Conservation (phyloP, 2,329 filamentous ascomycete genomes). For the Paraphoma chrysanthemicola region DNA sequence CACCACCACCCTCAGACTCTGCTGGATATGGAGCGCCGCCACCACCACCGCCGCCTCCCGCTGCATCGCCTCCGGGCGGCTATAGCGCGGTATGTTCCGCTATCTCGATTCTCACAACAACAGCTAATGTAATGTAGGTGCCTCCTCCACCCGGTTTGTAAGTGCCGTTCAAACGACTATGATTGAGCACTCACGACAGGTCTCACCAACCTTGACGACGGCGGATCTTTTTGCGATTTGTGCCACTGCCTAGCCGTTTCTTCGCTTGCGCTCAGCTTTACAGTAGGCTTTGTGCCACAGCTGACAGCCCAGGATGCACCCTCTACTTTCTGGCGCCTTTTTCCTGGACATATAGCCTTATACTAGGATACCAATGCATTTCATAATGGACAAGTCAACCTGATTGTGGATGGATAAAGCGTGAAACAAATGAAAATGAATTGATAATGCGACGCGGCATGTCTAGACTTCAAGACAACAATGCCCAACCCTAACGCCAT, state of each 20-base stretch:
- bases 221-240: neutral
- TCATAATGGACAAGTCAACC: neutral
- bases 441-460: neutral
- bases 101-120: neutral
- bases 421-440: neutral
- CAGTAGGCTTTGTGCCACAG: neutral
- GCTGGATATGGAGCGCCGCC: slow-evolving; percentile 38
- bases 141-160: slow-evolving; percentile 45
- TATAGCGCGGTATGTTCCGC: slow-evolving; percentile 43
- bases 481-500: neutral
- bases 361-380: neutral
- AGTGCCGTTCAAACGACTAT: slow-evolving; percentile 23
- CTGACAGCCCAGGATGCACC: neutral
- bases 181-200: slow-evolving; percentile 20
- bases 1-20: slow-evolving; percentile 40
- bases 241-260: neutral
- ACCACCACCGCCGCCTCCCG: slow-evolving; percentile 43
- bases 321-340: neutral
- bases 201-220: neutral
- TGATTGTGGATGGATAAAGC: no score
- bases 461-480: neutral
- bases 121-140: slow-evolving; percentile 19
- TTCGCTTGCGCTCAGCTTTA: neutral
- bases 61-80: slow-evolving; percentile 39
- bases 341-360: neutral